These are phyloP conservation scores for Leptographium lundbergii DNA, from an alignment of 2,329 filamentous ascomycete species.

Conservation along the genomic window DNA sequence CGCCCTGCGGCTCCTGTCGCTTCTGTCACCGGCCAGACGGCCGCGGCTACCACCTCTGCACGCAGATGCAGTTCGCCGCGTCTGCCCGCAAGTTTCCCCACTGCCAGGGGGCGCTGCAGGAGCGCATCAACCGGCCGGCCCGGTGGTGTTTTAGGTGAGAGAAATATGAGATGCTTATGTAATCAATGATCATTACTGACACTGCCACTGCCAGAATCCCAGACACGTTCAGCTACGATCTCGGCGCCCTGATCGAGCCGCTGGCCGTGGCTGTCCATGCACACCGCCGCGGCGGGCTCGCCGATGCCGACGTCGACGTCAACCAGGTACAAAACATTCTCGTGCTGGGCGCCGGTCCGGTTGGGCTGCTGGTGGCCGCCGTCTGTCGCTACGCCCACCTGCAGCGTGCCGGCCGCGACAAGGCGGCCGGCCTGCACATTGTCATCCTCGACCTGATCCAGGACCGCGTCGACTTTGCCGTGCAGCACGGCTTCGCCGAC, in stretches of 20 bases:
- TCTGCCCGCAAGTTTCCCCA: slow-evolving; percentile 17
- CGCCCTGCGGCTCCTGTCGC: slow-evolving; percentile 37
- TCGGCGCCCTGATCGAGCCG: slow-evolving; percentile 46
- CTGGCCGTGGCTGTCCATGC: slow-evolving; percentile 49
- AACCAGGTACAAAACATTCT: slow-evolving; percentile 22
- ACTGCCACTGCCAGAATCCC: slow-evolving; percentile 26
- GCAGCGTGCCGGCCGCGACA: slow-evolving; percentile 28
- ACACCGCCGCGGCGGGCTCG: slow-evolving; percentile 29
- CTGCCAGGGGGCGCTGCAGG: slow-evolving; percentile 21
- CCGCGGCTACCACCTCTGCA: slow-evolving; percentile 22
- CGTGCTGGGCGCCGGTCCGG: slow-evolving; percentile 47
- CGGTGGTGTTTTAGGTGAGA: slow-evolving; percentile 15
- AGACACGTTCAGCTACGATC: slow-evolving; percentile 30
- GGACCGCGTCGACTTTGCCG: slow-evolving; percentile 44
- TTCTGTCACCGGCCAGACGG: slow-evolving; percentile 23
- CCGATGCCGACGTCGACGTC: slow-evolving; percentile 19
- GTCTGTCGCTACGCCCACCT: slow-evolving; percentile 26
- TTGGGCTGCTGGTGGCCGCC: slow-evolving; percentile 46
- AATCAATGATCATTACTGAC: too few species aligned
- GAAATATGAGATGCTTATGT: background rate
- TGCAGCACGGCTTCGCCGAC: slow-evolving; percentile 42
- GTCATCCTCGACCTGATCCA: slow-evolving; percentile 44
- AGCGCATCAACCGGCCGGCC: slow-evolving; percentile 19
- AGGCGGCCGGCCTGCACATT: slow-evolving; percentile 19
- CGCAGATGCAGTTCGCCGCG: slow-evolving; percentile 20